Conservation (phyloP, 2,329 filamentous ascomycete genomes). For the Mycosphaerella sp. region DNA sequence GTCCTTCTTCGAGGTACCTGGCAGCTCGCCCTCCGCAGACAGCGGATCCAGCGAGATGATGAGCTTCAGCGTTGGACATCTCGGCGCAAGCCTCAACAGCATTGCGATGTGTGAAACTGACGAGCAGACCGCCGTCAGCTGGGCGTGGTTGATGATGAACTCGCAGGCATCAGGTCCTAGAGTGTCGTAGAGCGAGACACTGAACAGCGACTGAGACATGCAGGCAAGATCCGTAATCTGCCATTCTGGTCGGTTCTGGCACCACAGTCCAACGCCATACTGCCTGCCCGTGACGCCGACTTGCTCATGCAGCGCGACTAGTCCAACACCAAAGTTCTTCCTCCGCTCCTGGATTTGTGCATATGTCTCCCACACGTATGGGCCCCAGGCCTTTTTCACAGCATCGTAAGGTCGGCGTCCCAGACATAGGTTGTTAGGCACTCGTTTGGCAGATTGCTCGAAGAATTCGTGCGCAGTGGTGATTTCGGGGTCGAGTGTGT, state of each 20-base stretch:
- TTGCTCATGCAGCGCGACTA: conserved; percentile 73
- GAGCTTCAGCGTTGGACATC: conserved; percentile 72
- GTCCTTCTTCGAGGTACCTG: conserved; percentile 70
- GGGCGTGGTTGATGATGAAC: conserved; percentile 90
- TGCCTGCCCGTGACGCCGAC: conserved; percentile 60
- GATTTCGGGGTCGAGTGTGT: conserved; percentile 60
- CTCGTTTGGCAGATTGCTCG: conserved; percentile 46
- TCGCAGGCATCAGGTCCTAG: conserved; percentile 85
- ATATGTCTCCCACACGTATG: conserved; percentile 80
- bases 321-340: conserved; percentile 76
- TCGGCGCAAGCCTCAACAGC: conserved; percentile 71
- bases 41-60: conserved; percentile 83
- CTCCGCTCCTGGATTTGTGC: conserved; percentile 69
- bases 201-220: conserved; percentile 79
- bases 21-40: conserved; percentile 63
- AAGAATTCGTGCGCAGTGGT: conserved; percentile 33
- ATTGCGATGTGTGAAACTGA: conserved; percentile 75
- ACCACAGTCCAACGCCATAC: conserved; percentile 76
- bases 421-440: conserved; percentile 64
- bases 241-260: conserved; percentile 83
- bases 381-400: conserved; percentile 63
- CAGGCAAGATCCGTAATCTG: conserved; percentile 81
- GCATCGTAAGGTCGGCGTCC: conserved; percentile 76
- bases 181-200: conserved; percentile 93
- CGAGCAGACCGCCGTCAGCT: conserved; percentile 66